Conservation (phyloP, 371 early-diverging fungal genomes). For the Chytridium lagenaria region DNA sequence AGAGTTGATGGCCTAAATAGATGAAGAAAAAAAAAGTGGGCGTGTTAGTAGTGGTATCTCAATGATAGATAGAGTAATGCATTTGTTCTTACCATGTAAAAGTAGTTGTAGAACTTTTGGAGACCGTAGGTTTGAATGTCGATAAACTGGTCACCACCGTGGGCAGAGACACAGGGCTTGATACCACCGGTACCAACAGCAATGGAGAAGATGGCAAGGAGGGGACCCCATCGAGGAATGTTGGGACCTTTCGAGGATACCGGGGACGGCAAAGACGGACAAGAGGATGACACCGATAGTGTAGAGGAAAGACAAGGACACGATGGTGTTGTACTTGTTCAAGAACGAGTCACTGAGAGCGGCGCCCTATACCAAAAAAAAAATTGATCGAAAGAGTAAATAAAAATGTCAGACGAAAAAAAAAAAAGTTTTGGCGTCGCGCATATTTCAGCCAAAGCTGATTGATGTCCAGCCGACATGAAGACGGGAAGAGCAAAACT, state of each 20-base stretch:
- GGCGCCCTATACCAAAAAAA: conserved; percentile 47
- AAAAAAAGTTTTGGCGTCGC: neutral
- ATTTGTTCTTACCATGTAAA: conserved; percentile 22
- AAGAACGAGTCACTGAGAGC: conserved; percentile 68
- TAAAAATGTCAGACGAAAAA: neutral
- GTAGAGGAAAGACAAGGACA: conserved; percentile 63
- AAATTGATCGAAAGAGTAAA: neutral
- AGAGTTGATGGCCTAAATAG: conserved; percentile 46
- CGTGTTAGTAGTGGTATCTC: conserved; percentile 3
- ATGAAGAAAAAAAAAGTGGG: neutral
- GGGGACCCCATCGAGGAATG: neutral
- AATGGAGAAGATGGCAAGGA: conserved; percentile 37
- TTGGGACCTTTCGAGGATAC: conserved; percentile 37
- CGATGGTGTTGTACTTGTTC: conserved; percentile 73
- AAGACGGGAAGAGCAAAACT: neutral
- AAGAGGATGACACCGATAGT: conserved; percentile 57
- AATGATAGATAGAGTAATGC: conserved; percentile 13
- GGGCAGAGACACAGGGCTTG: conserved; percentile 62
- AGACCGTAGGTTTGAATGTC: conserved; percentile 23
- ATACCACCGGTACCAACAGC: conserved; percentile 71
- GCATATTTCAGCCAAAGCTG: too few species aligned
- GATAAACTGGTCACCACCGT: conserved; percentile 66
- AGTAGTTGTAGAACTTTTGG: conserved; percentile 50
- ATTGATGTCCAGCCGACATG: neutral
- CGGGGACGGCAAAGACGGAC: conserved; percentile 49